Conservation (phyloP, 2,329 filamentous ascomycete genomes). For the Plectosphaerella plurivora region DNA sequence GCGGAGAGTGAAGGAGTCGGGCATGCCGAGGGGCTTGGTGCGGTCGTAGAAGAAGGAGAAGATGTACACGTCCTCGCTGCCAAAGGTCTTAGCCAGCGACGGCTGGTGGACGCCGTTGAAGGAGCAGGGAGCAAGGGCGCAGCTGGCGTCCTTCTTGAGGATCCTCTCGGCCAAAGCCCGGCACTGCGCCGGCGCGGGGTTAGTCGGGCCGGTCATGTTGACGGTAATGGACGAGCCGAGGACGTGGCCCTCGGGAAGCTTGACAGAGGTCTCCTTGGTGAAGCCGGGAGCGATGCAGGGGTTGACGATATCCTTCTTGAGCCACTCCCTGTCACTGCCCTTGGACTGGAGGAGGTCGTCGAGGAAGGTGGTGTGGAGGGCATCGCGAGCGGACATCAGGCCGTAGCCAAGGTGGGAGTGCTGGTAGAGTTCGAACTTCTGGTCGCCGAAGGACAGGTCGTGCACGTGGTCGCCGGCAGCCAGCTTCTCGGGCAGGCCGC, state of each 20-base stretch:
- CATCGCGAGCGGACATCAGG: constrained; percentile 88
- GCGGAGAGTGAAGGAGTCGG: constrained; percentile 88
- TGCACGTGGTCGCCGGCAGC: constrained; percentile 95
- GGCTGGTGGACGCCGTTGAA: constrained; percentile 98
- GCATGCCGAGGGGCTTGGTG: constrained; percentile 90
- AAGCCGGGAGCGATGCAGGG: constrained; percentile 84
- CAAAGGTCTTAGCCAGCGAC: constrained; percentile 84
- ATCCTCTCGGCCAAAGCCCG: constrained; percentile 87
- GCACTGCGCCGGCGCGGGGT: constrained; percentile 77
- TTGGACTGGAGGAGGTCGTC: constrained; percentile 65
- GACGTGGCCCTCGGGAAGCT: constrained; percentile 60
- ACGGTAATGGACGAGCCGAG: constrained; percentile 63
- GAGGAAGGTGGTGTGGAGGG: constrained; percentile 74
- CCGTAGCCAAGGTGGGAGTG: constrained; percentile 97
- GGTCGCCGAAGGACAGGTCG: constrained; percentile 81
- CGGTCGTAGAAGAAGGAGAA: constrained; percentile 99
- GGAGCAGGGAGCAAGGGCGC: constrained; percentile 84
- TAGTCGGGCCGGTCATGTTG: constrained; percentile 81
- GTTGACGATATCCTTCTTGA: constrained; percentile 68
- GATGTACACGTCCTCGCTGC: constrained; percentile 87
- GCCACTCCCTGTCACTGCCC: constrained; percentile 59
- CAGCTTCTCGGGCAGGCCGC: constrained; percentile 82
- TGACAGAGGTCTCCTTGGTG: constrained; percentile 67
- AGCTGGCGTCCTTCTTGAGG: constrained; percentile 78
- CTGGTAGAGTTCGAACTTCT: constrained; percentile 90